Evolutionary conservation across 768 basidiomycete species (phyloP), one percentile per base, ranked within the genome.

Genomic region (Boletellus emodensis): DNA sequence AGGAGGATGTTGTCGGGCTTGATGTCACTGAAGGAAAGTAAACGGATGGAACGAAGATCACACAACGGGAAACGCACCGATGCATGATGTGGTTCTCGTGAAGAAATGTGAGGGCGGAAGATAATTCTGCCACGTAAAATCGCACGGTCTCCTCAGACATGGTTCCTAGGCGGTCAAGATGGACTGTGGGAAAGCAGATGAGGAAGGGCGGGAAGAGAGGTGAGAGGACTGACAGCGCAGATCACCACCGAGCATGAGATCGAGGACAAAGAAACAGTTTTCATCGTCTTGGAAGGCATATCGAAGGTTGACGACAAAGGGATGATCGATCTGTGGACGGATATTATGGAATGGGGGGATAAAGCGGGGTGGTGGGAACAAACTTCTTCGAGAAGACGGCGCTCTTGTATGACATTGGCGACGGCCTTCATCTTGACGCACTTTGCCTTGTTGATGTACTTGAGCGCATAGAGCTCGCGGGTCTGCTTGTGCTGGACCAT

Each of bases 401-500:
- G 83, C 67, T 99, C 96, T 66, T 98, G 96, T 44, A 99, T 85
- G 65, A 99, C 92, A 65, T 99, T 97, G 20, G 91, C 85, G 34
- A 98, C 94, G 2, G 94, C 94, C 63, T 94, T 94, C 93, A 96
- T 96, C 77, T 94, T 94, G 55, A 96, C 93, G 59, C 89, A 96
- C 76, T 95, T 94, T 37, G 88, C 68, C 71, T 99, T 99, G 77
- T 98, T 98, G 72, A 99, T 99, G 73, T 99, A 99, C 71, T 99
- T 99, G 69, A 99, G 83, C 6, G 96, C 96, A 62, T 94, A 97
- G 40, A 99, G 79, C 15, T 93, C 88, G 55, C 91, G 87, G n/a
- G 93, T 90, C 69, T 97, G 91, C 66, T 97, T 99, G 75, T 98
- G 96, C 71, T 99, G 95, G 7, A 99, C 96, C 53, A 99, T 95